Conservation (phyloP, 2,329 filamentous ascomycete species). For the Cordyceps tenuipes region DNA sequence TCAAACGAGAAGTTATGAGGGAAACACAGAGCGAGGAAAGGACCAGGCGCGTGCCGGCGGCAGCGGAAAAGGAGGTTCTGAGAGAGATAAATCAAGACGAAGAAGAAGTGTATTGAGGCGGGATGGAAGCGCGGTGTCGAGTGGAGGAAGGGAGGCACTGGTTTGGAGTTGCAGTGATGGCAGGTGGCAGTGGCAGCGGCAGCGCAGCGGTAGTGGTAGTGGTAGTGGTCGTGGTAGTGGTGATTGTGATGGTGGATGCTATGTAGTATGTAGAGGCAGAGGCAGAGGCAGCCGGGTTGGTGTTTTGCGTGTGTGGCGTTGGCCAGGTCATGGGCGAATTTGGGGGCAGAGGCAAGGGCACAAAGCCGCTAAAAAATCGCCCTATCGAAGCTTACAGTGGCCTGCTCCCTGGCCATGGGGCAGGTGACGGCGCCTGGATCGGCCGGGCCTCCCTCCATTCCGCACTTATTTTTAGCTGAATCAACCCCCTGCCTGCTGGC, state of each 20-base stretch:
- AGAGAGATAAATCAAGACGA: background rate
- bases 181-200: background rate
- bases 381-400: too few relatives aligned
- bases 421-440: background rate
- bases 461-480: background rate
- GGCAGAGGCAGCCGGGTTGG: background rate
- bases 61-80: background rate
- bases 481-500: background rate
- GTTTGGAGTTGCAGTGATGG: background rate
- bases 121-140: background rate
- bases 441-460: background rate
- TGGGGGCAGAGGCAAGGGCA: too few relatives aligned
- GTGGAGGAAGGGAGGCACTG: background rate
- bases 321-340: background rate
- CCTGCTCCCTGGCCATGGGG: background rate
- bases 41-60: background rate
- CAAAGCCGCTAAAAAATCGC: too few relatives aligned
- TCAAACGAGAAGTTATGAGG: background rate
- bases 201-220: too few relatives aligned
- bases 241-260: background rate
- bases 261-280: too few relatives aligned
- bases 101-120: background rate
- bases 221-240: background rate
- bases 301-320: background rate
- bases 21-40: background rate